phyloP scores from a whole-genome alignment of 768 basidiomycete species.

The Cytidiella melzeri region DNA sequence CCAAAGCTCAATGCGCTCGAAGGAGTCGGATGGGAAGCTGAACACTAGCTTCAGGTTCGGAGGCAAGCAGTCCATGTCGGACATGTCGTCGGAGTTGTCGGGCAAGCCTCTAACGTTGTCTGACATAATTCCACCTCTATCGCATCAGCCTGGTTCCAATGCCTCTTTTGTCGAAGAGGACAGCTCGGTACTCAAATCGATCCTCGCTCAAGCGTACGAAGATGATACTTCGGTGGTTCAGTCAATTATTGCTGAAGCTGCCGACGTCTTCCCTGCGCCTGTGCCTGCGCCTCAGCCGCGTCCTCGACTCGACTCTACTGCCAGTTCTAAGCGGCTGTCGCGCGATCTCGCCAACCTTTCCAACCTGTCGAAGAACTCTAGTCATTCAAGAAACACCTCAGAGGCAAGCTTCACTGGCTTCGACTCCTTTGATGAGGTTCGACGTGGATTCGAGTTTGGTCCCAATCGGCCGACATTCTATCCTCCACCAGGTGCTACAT shows the following conservation, averaged over 20 bases:
- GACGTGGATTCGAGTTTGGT: constrained; percentile 72
- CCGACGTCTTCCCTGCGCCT: constrained; percentile 29
- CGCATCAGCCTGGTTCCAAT: constrained; percentile 39
- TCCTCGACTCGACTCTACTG: constrained; percentile 38
- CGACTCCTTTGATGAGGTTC: constrained; percentile 72
- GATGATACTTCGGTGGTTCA: constrained; percentile 18
- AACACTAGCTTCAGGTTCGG: constrained; percentile 75
- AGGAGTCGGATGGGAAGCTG: constrained; percentile 58
- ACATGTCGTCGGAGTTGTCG: constrained; percentile 9
- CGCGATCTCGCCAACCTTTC: constrained; percentile 16
- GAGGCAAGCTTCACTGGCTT: constrained; percentile 64
- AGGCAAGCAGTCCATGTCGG: constrained; percentile 31
- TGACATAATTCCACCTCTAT: constrained; percentile 68
- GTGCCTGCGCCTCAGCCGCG: constrained; percentile 26
- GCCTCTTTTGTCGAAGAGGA: constrained; percentile 36
- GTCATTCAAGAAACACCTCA: constrained; percentile 37
- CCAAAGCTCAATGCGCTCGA: constrained; percentile 31
- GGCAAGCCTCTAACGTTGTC: constrained; percentile 49
- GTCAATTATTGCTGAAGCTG: constrained; percentile 10
- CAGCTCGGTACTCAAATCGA: constrained; percentile 24
- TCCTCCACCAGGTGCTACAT: constrained; percentile 38
- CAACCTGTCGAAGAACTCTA: constrained; percentile 11
- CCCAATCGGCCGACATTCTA: constrained; percentile 60
- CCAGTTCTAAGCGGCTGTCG: constrained; percentile 32
- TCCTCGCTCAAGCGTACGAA: constrained; percentile 24